Evolutionary conservation across 805 yeast species (phyloP), one percentile per base, ranked within the genome.

Genomic region (Metschnikowia continentalis): DNA sequence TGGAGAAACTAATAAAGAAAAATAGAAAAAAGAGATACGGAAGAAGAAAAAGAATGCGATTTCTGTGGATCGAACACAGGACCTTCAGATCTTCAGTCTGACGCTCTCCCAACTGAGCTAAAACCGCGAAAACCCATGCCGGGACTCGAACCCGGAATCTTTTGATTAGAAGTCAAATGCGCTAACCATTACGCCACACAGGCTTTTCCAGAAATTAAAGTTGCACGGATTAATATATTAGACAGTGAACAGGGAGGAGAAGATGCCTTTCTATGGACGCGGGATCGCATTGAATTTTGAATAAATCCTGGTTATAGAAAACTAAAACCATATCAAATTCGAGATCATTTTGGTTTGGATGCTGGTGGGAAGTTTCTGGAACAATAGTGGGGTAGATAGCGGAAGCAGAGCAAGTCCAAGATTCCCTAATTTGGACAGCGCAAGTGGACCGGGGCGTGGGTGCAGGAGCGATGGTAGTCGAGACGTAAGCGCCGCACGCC

Each of bases 61-160:
- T 51, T 55, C 57, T 55, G 57, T 57, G 57, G 60, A 53, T 55
- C 54, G 57, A 58, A 57, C 60, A 59, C 60, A 53, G 57, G 61
- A 55, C 61, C 57, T 56, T 52, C 61, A 26, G 30, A 54, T 54
- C 65, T 61, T 61, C 65, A 61, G 65, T 61, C 64, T 61, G 65
- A 59, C 65, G 65, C 65, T 60, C 67, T 63, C 66, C 67, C 67
- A 56, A 63, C 66, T 63, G 67, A 63, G 65, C 65, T 61, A 62
- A 62, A 59, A 55, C 64, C 65, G 64, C 65, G 35, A 13, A 49
- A 55, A 55, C 61, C 59, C 57, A 54, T 54, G 58, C 58, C 58
- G 58, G 58, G 58, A 55, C 58, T 55, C 58, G 58, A 53, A 55
- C 58, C 58, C 58, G 58, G 58, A 55, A 55, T 53, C 58, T 55